Base-by-base conservation (phyloP, 768 basidiomycete species). In the Mrakia hoshinonis region DNA sequence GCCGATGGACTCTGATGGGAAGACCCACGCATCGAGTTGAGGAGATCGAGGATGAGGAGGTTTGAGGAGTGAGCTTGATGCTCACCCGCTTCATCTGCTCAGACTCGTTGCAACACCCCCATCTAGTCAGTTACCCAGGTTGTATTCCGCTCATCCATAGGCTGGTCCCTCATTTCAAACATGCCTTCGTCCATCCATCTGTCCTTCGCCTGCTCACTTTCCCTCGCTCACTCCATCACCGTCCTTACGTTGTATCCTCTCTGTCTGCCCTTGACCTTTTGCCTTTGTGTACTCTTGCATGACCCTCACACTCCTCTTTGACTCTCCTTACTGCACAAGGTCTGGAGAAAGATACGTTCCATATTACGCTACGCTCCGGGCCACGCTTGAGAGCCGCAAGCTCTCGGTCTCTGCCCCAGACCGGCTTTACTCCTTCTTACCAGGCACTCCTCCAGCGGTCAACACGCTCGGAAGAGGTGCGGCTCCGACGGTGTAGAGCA, bases 391-490 rank as follows among this genome's bases (percentile, higher is more conserved):
- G 51, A 9, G 7, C 26, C 20, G 26, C 20, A 5, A 10, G 20
- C 22, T 52, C 51, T 29, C 26, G n/a, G 5, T 52, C 20, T 52
- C 22, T 34, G 31, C 55, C 6, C 7, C 43, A 43, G 15, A 6
- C 43, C 15, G 15, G 43, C 43, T 39, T 29, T 66, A 66, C 22
- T 66, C 62, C 62, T 48, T 66, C 64, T 66, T 66, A 13, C 64
- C 64, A 5, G 64, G 64, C 46, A 46, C 67, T 29, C 61, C 46
- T 54, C 69, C 72, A 22, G 87, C 87, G 34, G 86, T 82, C 38
- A 92, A 79, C 29, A 87, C 88, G 74, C 87, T 88, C n/a, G 91
- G 91, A 67, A 92, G 80, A 73, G 85, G 83, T 73, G 85, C 81
- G 54, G 80, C 80, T 24, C 87, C 89, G 46, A 90, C 83, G 10